Evolutionary conservation across 1,284 basidiomycete genomes (phyloP).

Genomic region (Leccinum pachyderme): DNA sequence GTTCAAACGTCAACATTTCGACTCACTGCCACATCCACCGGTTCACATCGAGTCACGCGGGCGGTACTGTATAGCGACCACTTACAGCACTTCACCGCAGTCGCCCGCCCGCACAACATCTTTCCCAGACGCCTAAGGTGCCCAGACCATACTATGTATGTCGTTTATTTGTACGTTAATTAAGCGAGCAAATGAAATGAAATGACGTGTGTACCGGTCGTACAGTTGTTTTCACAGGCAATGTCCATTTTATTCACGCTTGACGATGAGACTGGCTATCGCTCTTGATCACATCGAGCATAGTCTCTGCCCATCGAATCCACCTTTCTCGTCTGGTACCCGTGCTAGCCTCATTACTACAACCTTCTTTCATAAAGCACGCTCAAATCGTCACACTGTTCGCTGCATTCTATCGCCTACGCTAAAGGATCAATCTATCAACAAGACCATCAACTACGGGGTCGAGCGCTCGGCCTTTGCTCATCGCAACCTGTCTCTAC

Average conservation of each 20-base stretch:
- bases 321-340: neutral
- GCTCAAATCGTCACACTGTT: neutral
- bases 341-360: neutral
- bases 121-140: neutral
- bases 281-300: neutral
- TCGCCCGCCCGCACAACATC: neutral
- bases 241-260: neutral
- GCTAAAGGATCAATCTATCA: neutral
- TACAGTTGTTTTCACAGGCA: neutral
- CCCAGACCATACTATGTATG: neutral
- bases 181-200: neutral
- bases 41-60: too few species aligned
- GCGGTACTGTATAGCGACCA: neutral
- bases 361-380: neutral
- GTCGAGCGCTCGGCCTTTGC: neutral
- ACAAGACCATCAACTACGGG: slow-evolving; percentile 2
- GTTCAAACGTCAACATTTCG: neutral
- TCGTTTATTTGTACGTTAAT: neutral
- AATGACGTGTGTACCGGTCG: neutral
- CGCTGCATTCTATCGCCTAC: neutral
- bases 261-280: neutral
- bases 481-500: neutral
- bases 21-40: too few species aligned
- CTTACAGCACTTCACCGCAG: neutral
- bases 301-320: neutral